Evolutionary conservation across 2,329 filamentous ascomycete genomes (phyloP).

Genomic region (Trichoderma lentiforme): DNA sequence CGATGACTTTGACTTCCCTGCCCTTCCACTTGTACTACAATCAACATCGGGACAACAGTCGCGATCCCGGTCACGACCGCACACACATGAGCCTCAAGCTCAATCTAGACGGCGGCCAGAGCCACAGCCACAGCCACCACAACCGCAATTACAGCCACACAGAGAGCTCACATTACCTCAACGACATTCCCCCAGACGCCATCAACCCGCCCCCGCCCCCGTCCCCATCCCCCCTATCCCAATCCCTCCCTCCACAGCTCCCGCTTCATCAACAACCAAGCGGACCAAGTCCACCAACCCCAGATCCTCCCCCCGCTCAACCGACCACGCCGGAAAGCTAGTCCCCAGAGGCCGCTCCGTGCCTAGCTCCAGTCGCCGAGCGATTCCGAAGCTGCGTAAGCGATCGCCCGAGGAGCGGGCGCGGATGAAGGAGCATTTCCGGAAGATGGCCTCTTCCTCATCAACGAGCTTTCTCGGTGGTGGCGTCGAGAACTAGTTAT

Average conservation of each 20-base stretch:
- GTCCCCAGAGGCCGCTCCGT: slow-evolving; percentile 18
- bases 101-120: background rate
- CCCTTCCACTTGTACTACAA: background rate
- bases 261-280: background rate
- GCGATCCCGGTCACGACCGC: background rate
- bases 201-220: background rate
- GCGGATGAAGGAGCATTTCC: slow-evolving; percentile 29
- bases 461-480: background rate
- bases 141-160: background rate
- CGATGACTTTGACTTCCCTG: slow-evolving; percentile 2
- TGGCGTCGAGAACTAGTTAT: background rate
- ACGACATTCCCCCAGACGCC: slow-evolving; percentile 20
- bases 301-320: slow-evolving; percentile 19
- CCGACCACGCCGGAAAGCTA: slow-evolving; percentile 26
- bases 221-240: background rate
- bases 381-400: slow-evolving; percentile 18
- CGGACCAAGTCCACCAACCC: slow-evolving; percentile 19
- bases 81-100: background rate
- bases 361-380: slow-evolving; percentile 14
- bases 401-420: slow-evolving; percentile 25
- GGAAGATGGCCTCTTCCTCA: slow-evolving; percentile 21
- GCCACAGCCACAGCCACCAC: background rate
- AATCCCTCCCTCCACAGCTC: background rate
- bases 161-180: background rate
- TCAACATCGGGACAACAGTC: background rate